A percentile compares a stretch with the other conserved stretches of the same genome.
These are phyloP conservation scores for Jamesozyma piceae DNA, from an alignment of 805 yeast species.

Conservation along the genomic window DNA sequence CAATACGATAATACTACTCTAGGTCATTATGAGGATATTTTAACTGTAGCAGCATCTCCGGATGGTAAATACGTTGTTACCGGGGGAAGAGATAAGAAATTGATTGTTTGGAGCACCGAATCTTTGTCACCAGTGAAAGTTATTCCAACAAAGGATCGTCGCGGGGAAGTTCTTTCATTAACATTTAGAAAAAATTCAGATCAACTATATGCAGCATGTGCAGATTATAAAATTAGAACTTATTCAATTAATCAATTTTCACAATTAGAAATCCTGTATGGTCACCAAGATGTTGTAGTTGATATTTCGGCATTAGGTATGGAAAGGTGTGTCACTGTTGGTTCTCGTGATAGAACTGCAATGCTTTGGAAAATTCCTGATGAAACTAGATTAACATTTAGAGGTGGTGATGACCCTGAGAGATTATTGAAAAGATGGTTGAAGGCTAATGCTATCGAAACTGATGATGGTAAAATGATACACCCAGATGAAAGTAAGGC, in stretches of 20 bases:
- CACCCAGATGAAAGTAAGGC: slow-evolving; percentile 26
- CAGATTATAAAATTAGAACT: slow-evolving; percentile 82
- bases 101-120: slow-evolving; percentile 81
- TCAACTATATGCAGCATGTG: slow-evolving; percentile 86
- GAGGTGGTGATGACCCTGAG: slow-evolving; percentile 70
- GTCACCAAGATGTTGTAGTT: slow-evolving; percentile 85
- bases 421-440: slow-evolving; percentile 32
- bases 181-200: slow-evolving; percentile 73
- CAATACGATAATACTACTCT: slow-evolving; percentile 44
- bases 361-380: slow-evolving; percentile 96
- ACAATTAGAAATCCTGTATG: slow-evolving; percentile 83
- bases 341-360: slow-evolving; percentile 89
- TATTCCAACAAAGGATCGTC: slow-evolving; percentile 61
- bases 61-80: slow-evolving; percentile 86
- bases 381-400: slow-evolving; percentile 84
- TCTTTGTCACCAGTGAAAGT: slow-evolving; percentile 66
- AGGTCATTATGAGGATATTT: slow-evolving; percentile 71
- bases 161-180: slow-evolving; percentile 63
- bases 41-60: slow-evolving; percentile 72
- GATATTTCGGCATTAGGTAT: slow-evolving; percentile 73
- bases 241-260: slow-evolving; percentile 78
- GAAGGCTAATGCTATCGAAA: slow-evolving; percentile 26
- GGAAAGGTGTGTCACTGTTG: slow-evolving; percentile 94
- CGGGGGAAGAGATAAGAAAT: slow-evolving; percentile 76
- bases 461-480: slow-evolving; percentile 25